Evolutionary conservation across 2,329 filamentous ascomycete genomes (phyloP).

Genomic region (Ceratocystis albifundus): DNA sequence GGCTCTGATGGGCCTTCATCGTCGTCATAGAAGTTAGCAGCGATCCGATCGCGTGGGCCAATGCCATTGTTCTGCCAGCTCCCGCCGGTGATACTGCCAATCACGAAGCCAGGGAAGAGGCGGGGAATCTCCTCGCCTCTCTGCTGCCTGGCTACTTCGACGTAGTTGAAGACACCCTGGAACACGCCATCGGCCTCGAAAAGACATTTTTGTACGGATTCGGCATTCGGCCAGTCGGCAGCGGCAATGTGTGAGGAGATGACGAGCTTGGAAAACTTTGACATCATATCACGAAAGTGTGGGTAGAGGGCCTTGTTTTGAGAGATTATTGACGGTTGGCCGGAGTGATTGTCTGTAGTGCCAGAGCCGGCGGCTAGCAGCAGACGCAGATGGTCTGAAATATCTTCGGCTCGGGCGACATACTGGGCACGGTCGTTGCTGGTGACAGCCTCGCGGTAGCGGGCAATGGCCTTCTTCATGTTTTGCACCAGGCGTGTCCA

Average conservation of each 20-base stretch:
- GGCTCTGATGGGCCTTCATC: conserved; percentile 63
- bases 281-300: conserved; percentile 99
- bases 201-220: conserved; percentile 88
- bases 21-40: conserved; percentile 78
- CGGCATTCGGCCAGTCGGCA: conserved; percentile 86
- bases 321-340: conserved; percentile 97
- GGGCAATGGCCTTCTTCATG: conserved; percentile 82
- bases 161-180: conserved; percentile 87
- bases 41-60: conserved; percentile 55
- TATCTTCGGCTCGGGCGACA: conserved; percentile 89
- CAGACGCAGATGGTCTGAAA: conserved; percentile 87
- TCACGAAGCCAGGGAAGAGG: conserved; percentile 85
- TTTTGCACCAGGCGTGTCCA: conserved; percentile 87
- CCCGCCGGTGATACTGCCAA: conserved; percentile 70
- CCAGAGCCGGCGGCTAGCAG: conserved; percentile 91
- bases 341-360: conserved; percentile 96
- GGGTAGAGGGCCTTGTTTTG: conserved; percentile 95
- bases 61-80: conserved; percentile 72
- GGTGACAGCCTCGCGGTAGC: conserved; percentile 80
- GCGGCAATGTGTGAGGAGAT: conserved; percentile 96
- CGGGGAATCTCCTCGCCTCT: conserved; percentile 85
- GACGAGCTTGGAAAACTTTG: conserved; percentile 96
- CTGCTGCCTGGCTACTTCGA: conserved; percentile 88
- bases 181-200: conserved; percentile 96
- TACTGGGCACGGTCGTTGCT: conserved; percentile 78